Base-by-base conservation (phyloP, 352 stramenopile genomes). In the Globisporangium polare region DNA sequence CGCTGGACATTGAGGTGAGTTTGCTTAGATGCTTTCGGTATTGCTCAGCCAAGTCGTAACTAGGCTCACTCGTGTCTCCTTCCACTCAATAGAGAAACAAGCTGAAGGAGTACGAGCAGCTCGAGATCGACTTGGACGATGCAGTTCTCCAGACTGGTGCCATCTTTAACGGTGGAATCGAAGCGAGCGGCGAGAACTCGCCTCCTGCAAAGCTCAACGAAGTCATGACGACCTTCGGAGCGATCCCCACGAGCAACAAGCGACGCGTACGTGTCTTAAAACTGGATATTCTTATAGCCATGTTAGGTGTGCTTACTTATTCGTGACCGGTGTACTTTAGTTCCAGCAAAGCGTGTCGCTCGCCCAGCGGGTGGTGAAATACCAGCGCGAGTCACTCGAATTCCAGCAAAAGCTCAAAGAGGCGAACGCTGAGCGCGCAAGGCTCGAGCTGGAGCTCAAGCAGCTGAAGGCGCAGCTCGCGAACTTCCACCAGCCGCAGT, bases 341-440 rank as follows among this genome's bases (percentile, higher is more conserved):
- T 92, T 92, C 60, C 76, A 90, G 31, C 83, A 92, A 37, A 90
- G 81, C 42, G 81, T 90, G 5, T 53, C 75, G 43, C 71, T 92
- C 0, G 83, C 79, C 0, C 83, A 90, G 53, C 75, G 73, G n/a
- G 72, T 90, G 1, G 83, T 92, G 8, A 87, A 88, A 58, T 74
- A 67, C 31, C 81, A 92, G 37, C 74, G 73, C 47, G 68, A 92
- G 51, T 56, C 63, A 6, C 76, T 86, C 3, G 68, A 73, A 2
- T 62, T 80, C 1, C 53, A 83, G 20, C 71, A 76, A 15, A 68
- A 77, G 20, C 63, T 87, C 7, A 70, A 68, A 22, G 59, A 73
- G 2, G 69, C 70, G 18, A 58, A 41, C 3, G 42, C 17, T 8
- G 78, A 87, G n/a, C 69, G 72, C 26, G 12, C 17, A 0, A 58